phyloP scores from a whole-genome alignment of 2,329 filamentous ascomycete genomes.

The Stagonosporopsis tanaceti region DNA sequence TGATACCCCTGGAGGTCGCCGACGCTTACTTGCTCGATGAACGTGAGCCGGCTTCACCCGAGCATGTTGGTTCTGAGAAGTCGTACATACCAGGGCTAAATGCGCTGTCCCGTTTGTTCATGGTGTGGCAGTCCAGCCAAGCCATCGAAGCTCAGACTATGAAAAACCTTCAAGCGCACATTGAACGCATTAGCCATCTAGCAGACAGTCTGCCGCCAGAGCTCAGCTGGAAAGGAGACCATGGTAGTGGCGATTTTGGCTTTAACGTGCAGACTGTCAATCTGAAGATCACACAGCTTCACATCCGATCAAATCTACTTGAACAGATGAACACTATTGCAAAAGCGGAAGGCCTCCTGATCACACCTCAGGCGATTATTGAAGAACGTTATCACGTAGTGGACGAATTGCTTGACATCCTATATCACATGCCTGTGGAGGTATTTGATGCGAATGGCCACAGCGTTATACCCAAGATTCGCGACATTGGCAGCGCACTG shows the following conservation, averaged over 20 bases:
- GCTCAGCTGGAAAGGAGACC: conserved; percentile 21
- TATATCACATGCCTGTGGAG: conserved; percentile 29
- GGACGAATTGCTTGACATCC: conserved; percentile 27
- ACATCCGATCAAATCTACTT: conserved; percentile 32
- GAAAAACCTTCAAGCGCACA: conserved; percentile 26
- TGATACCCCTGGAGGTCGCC: conserved; percentile 25
- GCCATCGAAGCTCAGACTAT: conserved; percentile 21
- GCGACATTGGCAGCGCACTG: conserved; percentile 30
- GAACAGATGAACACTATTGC: conserved; percentile 32
- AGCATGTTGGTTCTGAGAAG: not conserved
- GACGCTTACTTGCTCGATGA: conserved; percentile 17
- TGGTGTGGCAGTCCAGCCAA: conserved; percentile 34
- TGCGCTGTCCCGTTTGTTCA: conserved; percentile 28
- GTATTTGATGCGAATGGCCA: conserved; percentile 34
- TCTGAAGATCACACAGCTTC: conserved; percentile 32
- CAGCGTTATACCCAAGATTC: conserved; percentile 31
- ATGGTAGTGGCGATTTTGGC: conserved; percentile 23
- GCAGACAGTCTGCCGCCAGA: conserved; percentile 24
- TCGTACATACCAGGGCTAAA: conserved; percentile 31
- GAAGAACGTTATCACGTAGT: conserved; percentile 29
- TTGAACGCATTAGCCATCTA: conserved; percentile 22
- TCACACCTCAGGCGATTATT: conserved; percentile 27
- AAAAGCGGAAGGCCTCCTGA: conserved; percentile 14
- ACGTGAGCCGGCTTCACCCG: not conserved
- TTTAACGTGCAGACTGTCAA: conserved; percentile 32